Conservation (phyloP, 2,329 filamentous ascomycete species). For the Hypoxylon sp. region DNA sequence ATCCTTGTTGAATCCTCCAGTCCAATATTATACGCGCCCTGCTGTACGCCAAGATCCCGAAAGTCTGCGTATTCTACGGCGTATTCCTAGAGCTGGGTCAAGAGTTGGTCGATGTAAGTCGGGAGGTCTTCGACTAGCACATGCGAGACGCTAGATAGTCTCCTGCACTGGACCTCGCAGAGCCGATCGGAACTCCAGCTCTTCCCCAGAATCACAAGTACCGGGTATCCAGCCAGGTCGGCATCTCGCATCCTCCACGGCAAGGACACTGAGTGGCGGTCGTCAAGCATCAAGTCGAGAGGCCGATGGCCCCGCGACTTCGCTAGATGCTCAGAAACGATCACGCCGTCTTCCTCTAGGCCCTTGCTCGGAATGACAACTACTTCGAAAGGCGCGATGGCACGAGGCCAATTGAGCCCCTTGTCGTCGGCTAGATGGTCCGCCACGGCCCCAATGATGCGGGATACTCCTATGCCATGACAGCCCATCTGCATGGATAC, state of each 20-base stretch:
- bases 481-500: conserved; percentile 92
- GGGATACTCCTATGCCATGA: conserved; percentile 93
- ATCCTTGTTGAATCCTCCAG: background rate
- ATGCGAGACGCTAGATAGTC: conserved; percentile 72
- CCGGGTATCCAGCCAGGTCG: conserved; percentile 88
- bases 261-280: conserved; percentile 76
- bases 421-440: conserved; percentile 78
- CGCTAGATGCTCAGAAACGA: conserved; percentile 75
- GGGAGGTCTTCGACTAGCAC: conserved; percentile 68
- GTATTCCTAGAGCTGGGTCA: conserved; percentile 65
- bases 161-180: conserved; percentile 86
- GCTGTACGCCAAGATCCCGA: background rate
- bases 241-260: conserved; percentile 93
- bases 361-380: conserved; percentile 72
- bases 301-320: conserved; percentile 31
- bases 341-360: conserved; percentile 63
- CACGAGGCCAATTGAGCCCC: conserved; percentile 89
- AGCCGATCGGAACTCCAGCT: conserved; percentile 71
- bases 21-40: background rate
- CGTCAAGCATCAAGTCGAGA: conserved; percentile 81
- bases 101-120: conserved; percentile 61
- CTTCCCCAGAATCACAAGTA: conserved; percentile 84
- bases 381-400: conserved; percentile 87
- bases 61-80: background rate
- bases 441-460: conserved; percentile 89